A percentile compares a stretch with the other conserved stretches of the same genome.
phyloP scores from a whole-genome alignment of 495 filamentous ascomycete genomes.

The Talaromyces ruber region DNA sequence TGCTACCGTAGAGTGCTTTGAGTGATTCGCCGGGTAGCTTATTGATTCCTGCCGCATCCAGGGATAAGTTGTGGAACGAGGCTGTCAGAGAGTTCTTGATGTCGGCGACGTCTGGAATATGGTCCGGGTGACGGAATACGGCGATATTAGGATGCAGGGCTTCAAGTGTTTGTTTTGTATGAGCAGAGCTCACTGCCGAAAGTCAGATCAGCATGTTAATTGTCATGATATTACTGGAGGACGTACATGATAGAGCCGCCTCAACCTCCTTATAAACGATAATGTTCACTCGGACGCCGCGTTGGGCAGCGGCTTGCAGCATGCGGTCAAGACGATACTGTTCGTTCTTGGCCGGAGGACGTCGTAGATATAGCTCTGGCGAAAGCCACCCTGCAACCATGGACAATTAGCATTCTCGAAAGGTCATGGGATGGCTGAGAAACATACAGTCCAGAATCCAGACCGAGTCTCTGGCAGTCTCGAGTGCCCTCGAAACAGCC shows the following conservation, averaged over 20 bases:
- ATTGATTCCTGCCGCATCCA: constrained; percentile 41
- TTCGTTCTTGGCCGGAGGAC: constrained; percentile 74
- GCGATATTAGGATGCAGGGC: constrained; percentile 76
- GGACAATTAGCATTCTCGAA: not conserved
- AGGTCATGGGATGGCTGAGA: not conserved
- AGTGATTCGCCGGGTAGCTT: constrained; percentile 58
- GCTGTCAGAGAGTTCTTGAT: constrained; percentile 39
- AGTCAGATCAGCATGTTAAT: constrained; percentile 5
- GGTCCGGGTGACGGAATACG: constrained; percentile 90
- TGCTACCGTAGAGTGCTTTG: constrained; percentile 70
- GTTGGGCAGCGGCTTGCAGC: constrained; percentile 77
- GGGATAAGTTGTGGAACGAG: constrained; percentile 42
- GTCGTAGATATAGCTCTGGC: constrained; percentile 80
- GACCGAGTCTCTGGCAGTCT: constrained; percentile 74
- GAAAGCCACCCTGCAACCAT: constrained; percentile 66
- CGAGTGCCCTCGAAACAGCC: constrained; percentile 77
- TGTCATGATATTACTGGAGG: constrained; percentile 14
- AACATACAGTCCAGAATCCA: constrained; percentile 81
- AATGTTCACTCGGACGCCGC: constrained; percentile 80
- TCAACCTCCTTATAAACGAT: constrained; percentile 95
- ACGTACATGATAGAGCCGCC: constrained; percentile 77
- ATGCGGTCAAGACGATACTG: constrained; percentile 84
- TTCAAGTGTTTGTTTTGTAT: constrained; percentile 81
- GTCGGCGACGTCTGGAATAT: constrained; percentile 62
- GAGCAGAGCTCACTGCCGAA: constrained; percentile 63